These are phyloP conservation scores for Tympanopsis confertula DNA, from an alignment of 2,329 filamentous ascomycete genomes.

Conservation along the genomic window DNA sequence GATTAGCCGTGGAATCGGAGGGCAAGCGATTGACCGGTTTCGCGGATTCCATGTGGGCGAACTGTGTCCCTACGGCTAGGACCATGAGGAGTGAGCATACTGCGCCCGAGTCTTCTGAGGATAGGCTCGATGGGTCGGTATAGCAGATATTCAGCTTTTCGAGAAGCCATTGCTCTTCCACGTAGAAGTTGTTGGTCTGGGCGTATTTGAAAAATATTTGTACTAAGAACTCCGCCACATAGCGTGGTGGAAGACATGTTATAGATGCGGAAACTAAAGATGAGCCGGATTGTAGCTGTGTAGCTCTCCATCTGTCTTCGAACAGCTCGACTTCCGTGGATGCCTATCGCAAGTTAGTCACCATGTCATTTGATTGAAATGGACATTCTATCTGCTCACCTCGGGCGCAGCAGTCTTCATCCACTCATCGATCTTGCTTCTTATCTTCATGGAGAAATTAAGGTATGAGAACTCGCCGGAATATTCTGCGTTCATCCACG, in stretches of 20 bases:
- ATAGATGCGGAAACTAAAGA: slow-evolving; percentile 23
- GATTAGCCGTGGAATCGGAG: too few relatives aligned
- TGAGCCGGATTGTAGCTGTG: slow-evolving; percentile 27
- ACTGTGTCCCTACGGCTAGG: slow-evolving; percentile 37
- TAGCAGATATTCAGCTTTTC: slow-evolving; percentile 28
- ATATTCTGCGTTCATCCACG: slow-evolving; percentile 24
- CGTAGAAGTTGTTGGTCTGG: slow-evolving; percentile 34
- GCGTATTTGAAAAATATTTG: slow-evolving; percentile 34
- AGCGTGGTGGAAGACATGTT: slow-evolving; percentile 29
- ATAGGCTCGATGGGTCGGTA: slow-evolving; percentile 20
- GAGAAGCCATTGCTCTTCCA: slow-evolving; percentile 29
- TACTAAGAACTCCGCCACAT: slow-evolving; percentile 32
- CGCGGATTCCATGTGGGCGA: slow-evolving; percentile 29
- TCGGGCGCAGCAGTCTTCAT: not conserved
- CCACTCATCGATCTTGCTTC: slow-evolving; percentile 28
- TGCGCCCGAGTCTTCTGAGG: slow-evolving; percentile 25
- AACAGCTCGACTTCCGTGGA: slow-evolving; percentile 6
- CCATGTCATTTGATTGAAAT: slow-evolving; percentile 15
- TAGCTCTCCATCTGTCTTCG: slow-evolving; percentile 29
- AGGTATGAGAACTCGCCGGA: slow-evolving; percentile 40
- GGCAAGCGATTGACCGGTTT: slow-evolving; percentile 6
- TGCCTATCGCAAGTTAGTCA: not conserved
- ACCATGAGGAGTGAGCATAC: slow-evolving; percentile 32
- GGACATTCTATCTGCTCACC: not conserved
- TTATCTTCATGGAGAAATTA: slow-evolving; percentile 38